Conservation (phyloP, 306 rosid species). For the Herpetospermum pedunculosum region DNA sequence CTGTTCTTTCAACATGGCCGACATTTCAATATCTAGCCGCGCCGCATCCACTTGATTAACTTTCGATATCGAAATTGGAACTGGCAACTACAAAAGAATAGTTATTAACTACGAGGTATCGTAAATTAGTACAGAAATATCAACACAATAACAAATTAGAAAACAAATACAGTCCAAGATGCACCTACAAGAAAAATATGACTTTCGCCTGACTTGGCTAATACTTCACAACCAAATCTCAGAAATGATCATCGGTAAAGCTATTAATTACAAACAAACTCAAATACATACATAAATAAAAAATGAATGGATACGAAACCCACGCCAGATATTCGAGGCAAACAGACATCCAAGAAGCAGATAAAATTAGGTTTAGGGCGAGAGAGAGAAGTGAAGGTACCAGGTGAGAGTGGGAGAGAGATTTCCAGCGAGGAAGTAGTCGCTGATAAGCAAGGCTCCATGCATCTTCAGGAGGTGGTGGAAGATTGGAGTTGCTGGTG, state of each 20-base stretch:
- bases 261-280: not conserved
- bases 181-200: not conserved
- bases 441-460: constrained; percentile 32
- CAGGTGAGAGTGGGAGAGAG: constrained; percentile 26
- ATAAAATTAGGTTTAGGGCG: not conserved
- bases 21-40: constrained; percentile 87
- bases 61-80: constrained; percentile 87
- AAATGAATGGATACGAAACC: not conserved
- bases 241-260: not conserved
- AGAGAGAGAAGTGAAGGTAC: constrained; percentile 10
- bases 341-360: not conserved
- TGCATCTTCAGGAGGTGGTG: constrained; percentile 36
- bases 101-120: not conserved
- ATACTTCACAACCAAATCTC: not conserved
- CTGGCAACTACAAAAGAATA: constrained; percentile 33
- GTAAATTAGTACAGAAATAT: not conserved
- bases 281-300: not conserved
- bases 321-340: not conserved
- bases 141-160: not conserved
- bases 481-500: constrained; percentile 12
- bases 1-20: constrained; percentile 97
- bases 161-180: not conserved
- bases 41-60: constrained; percentile 97
- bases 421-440: constrained; percentile 38
- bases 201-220: not conserved